Conservation (phyloP, 768 basidiomycete species). For the Gymnopilus junonius region DNA sequence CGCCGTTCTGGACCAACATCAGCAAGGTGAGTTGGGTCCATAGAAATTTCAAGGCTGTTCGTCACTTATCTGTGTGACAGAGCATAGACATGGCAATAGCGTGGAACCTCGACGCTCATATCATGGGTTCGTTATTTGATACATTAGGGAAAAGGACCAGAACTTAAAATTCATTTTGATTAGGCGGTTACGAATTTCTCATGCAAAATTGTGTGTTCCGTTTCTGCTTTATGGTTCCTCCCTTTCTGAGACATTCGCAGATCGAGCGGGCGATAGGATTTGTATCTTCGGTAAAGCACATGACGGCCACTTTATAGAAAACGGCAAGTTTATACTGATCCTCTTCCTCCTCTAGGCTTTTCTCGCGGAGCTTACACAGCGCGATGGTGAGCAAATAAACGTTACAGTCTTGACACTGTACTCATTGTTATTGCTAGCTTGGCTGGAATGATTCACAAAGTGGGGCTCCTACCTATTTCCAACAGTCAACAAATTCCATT, state of each 20-base stretch:
- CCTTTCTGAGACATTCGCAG: conserved; percentile 24
- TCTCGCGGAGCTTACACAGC: conserved; percentile 67
- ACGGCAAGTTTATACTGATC: not conserved
- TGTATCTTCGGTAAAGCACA: conserved; percentile 54
- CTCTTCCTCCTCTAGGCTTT: conserved; percentile 38
- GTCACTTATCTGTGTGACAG: conserved; percentile 19
- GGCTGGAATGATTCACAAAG: conserved; percentile 61
- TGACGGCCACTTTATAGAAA: no score
- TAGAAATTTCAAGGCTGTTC: not conserved
- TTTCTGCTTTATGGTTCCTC: not conserved
- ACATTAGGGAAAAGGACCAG: not conserved
- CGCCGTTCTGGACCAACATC: conserved; percentile 45
- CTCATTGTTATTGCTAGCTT: conserved; percentile 29
- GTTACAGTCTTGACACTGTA: not conserved
- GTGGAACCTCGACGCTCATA: conserved; percentile 55
- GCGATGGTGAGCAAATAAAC: conserved; percentile 30
- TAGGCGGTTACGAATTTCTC: conserved; percentile 60
- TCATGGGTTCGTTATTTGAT: conserved; percentile 41
- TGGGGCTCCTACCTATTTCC: conserved; percentile 45
- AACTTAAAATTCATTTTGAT: not conserved
- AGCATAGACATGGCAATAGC: conserved; percentile 49
- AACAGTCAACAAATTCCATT: conserved; percentile 59
- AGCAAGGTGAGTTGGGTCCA: conserved; percentile 38
- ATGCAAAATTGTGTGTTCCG: conserved; percentile 57
- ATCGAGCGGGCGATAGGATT: conserved; percentile 54